phyloP scores from a whole-genome alignment of 2,329 filamentous ascomycete genomes.

The Hysterium pulicare region DNA sequence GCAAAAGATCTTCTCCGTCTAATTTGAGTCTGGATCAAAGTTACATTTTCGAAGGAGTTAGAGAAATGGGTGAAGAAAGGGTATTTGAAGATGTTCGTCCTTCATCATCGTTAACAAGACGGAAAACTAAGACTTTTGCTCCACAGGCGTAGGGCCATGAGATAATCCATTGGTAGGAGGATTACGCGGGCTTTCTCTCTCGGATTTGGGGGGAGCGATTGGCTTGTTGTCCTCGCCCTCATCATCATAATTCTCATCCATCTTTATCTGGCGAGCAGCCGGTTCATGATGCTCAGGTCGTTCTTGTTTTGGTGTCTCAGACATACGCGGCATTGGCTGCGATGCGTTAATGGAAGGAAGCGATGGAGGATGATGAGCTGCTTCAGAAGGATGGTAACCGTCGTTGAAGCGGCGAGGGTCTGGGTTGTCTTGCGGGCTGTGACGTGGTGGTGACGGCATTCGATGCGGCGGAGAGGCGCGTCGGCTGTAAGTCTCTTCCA shows the following conservation, averaged over 20 bases:
- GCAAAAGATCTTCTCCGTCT: no score
- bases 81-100: no score
- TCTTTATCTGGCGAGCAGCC: slow-evolving; percentile 90
- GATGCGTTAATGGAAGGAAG: slow-evolving; percentile 49
- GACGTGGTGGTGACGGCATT: slow-evolving; percentile 58
- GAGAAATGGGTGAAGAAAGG: no score
- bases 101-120: no score
- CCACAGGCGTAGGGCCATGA: slow-evolving; percentile 33
- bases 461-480: slow-evolving; percentile 53
- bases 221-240: slow-evolving; percentile 79
- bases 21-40: no score
- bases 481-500: slow-evolving; percentile 80
- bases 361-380: slow-evolving; percentile 76
- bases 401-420: slow-evolving; percentile 64
- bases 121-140: slow-evolving; percentile 34
- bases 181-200: slow-evolving; percentile 43
- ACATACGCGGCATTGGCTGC: slow-evolving; percentile 52
- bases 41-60: no score
- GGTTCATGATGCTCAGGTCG: slow-evolving; percentile 63
- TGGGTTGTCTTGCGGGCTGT: slow-evolving; percentile 66
- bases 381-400: slow-evolving; percentile 86
- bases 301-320: slow-evolving; percentile 47
- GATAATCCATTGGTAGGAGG: slow-evolving; percentile 31
- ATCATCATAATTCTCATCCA: slow-evolving; percentile 97
- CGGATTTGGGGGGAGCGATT: slow-evolving; percentile 38